A percentile compares a stretch with the other conserved stretches of the same genome.
Evolutionary conservation across 371 early-diverging fungal genomes (phyloP).

Genomic region (Rhizopus sp.): DNA sequence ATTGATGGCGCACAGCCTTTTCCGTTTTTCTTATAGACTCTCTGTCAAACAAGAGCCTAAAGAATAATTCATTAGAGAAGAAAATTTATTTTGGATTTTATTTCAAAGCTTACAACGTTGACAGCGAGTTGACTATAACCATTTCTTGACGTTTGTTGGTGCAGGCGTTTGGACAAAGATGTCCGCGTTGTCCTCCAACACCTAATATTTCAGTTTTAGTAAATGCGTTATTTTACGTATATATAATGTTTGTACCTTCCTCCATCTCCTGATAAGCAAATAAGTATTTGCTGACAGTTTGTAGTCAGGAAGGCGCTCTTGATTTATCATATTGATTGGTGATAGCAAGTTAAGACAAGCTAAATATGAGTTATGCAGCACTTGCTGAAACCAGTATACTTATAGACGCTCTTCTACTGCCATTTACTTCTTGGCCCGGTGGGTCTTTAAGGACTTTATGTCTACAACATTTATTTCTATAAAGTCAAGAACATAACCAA

Average conservation of each 20-base stretch:
- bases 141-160: background rate
- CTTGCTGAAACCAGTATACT: background rate
- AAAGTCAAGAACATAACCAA: background rate
- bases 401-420: background rate
- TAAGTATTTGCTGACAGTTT: background rate
- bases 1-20: too few relatives aligned
- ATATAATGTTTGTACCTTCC: background rate
- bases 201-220: background rate
- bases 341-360: background rate
- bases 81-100: too few relatives aligned
- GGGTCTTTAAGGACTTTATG: background rate
- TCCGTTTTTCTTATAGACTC: too few relatives aligned
- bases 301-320: background rate
- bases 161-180: background rate
- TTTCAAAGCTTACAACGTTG: too few relatives aligned
- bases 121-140: too few relatives aligned
- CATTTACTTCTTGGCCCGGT: background rate
- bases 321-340: background rate
- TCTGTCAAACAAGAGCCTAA: slow-evolving; percentile 1
- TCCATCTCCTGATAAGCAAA: background rate
- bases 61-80: background rate
- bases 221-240: too few relatives aligned
- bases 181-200: background rate
- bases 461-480: background rate
- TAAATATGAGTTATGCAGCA: background rate